Evolutionary conservation across 2,329 filamentous ascomycete genomes (phyloP).

Genomic region (Xylariaceae sp.): DNA sequence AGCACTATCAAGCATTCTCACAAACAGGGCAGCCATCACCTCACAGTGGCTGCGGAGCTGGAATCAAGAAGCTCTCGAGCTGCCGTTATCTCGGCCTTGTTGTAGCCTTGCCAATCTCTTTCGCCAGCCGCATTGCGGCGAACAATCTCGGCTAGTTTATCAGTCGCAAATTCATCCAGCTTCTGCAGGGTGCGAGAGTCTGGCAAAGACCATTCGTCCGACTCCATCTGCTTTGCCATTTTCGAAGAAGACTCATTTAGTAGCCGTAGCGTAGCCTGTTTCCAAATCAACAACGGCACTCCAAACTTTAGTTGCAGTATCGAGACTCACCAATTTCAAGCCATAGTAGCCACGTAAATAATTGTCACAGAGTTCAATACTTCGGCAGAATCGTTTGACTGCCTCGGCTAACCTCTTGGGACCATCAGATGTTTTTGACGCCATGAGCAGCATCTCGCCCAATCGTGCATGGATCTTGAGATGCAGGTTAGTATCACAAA

Average conservation of each 20-base stretch:
- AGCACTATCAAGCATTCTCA: background rate
- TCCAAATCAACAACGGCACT: slow-evolving; percentile 21
- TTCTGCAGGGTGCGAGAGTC: slow-evolving; percentile 57
- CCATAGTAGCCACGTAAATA: slow-evolving; percentile 93
- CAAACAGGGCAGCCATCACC: slow-evolving; percentile 32
- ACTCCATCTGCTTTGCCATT: slow-evolving; percentile 42
- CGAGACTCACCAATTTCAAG: slow-evolving; percentile 64
- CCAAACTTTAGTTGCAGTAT: background rate
- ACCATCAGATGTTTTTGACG: slow-evolving; percentile 45
- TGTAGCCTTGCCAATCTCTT: slow-evolving; percentile 69
- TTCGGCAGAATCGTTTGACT: slow-evolving; percentile 80
- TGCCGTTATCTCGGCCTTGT: slow-evolving; percentile 66
- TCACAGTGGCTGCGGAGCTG: slow-evolving; percentile 41
- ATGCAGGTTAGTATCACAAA: slow-evolving; percentile 25
- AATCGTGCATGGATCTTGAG: slow-evolving; percentile 78
- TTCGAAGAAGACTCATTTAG: slow-evolving; percentile 40
- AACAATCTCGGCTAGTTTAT: slow-evolving; percentile 73
- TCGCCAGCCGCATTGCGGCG: slow-evolving; percentile 57
- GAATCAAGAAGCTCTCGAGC: slow-evolving; percentile 63
- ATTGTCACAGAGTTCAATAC: slow-evolving; percentile 88
- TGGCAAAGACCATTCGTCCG: slow-evolving; percentile 52
- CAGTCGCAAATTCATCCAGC: slow-evolving; percentile 68
- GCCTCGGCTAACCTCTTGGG: slow-evolving; percentile 64
- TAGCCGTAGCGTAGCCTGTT: slow-evolving; percentile 48
- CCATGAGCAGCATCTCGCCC: slow-evolving; percentile 78